Conservation (phyloP, 495 filamentous ascomycete species). For the Stereocaulon alpinum region DNA sequence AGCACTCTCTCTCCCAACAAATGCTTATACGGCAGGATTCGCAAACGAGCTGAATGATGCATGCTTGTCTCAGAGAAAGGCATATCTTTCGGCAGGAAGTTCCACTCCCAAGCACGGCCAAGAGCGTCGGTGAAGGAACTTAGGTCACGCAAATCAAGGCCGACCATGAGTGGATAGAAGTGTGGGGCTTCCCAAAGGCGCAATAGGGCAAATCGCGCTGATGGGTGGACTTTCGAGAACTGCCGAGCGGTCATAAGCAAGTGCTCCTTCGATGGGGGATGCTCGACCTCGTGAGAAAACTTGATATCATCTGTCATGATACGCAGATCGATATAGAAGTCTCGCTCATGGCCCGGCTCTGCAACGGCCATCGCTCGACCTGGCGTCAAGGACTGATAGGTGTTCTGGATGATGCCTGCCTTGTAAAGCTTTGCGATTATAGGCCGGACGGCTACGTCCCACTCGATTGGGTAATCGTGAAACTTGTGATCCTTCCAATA, state of each 20-base stretch:
- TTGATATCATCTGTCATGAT: slow-evolving; percentile 10
- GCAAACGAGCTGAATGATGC: slow-evolving; percentile 28
- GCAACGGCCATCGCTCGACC: slow-evolving; percentile 31
- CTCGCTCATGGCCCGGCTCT: slow-evolving; percentile 30
- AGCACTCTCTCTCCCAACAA: slow-evolving; percentile 31
- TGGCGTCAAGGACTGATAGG: slow-evolving; percentile 24
- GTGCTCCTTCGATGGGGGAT: slow-evolving; percentile 26
- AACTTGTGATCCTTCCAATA: slow-evolving; percentile 16
- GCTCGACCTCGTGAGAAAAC: slow-evolving; percentile 19
- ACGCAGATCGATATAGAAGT: slow-evolving; percentile 36
- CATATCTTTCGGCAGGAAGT: slow-evolving; percentile 43
- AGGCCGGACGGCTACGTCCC: slow-evolving; percentile 30
- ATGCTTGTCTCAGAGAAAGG: slow-evolving; percentile 34
- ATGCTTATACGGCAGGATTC: slow-evolving; percentile 25
- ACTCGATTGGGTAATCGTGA: slow-evolving; percentile 29
- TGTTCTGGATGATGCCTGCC: slow-evolving; percentile 30
- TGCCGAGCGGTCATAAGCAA: slow-evolving; percentile 24
- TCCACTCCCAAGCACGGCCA: slow-evolving; percentile 37
- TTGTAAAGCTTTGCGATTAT: slow-evolving; percentile 40
- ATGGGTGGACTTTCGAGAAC: slow-evolving; percentile 24
- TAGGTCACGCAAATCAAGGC: slow-evolving; percentile 23
- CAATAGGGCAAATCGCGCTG: slow-evolving; percentile 35
- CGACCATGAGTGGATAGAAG: slow-evolving; percentile 42
- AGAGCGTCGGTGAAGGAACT: slow-evolving; percentile 32
- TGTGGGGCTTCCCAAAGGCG: slow-evolving; percentile 41